Evolutionary conservation across 2,329 filamentous ascomycete species (phyloP), one percentile per base, ranked within the genome.

Genomic region (Trichoderma sp.): DNA sequence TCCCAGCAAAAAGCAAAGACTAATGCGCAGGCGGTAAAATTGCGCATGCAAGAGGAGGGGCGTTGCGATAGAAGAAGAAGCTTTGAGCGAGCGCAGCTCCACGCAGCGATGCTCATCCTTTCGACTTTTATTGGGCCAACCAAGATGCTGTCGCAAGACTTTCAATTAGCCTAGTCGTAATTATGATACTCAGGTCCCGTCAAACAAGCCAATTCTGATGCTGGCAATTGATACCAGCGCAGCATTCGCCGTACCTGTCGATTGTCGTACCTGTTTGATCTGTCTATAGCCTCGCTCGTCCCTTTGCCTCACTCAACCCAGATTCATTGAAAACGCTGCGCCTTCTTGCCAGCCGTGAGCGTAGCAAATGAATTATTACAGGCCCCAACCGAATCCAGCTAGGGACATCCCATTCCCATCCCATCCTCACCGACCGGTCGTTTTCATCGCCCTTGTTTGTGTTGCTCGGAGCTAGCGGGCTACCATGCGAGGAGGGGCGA

Each of bases 401-500:
- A 43, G 29, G 56, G 47, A 29, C 53, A 58, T 29, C 37, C 53
- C 63, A 67, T 67, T 49, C 40, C 55, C 63, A 58, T 59, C 40
- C 63, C 37, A 58, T 59, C 40, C 63, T 60, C 70, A 69, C 68
- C 71, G 52, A 65, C 55, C 40, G 24, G 59, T 67, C 33, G 33
- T 21, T 63, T 65, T 57, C 55, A 43, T 29, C 66, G 49, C 65
- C 40, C 64, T 66, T 59, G 58, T 59, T 8, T n/a, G 67, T 59
- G 63, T 57, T 67, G 65, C 65, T 68, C 57, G 63, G 68, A 43
- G 69, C 66, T 71, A 69, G 68, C 72, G 70, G 63, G 71, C 7
- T 71, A 70, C 72, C 70, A 67, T 70, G 55, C 71, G 70, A 70
- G 71, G 69, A 72, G 72, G 72, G 74, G 71, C 70, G 57, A 56